phyloP scores from a whole-genome alignment of 192 early-diverging fungal species.

The Endogone sp. region DNA sequence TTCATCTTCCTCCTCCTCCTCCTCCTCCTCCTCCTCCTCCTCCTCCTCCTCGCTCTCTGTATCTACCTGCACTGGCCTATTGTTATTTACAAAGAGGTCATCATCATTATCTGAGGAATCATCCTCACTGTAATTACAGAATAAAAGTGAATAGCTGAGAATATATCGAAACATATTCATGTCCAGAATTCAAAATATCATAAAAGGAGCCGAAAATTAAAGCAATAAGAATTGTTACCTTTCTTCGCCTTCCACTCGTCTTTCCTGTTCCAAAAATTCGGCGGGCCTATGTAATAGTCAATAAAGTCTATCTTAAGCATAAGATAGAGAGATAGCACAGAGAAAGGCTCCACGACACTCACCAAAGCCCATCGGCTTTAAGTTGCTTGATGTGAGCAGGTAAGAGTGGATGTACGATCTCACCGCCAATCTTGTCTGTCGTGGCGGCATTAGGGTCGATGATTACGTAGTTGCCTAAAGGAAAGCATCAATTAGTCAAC shows the following conservation, averaged over 20 bases:
- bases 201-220: no score
- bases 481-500: background rate
- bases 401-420: conserved; percentile 72
- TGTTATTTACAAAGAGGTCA: background rate
- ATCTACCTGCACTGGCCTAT: background rate
- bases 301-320: background rate
- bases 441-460: conserved; percentile 54
- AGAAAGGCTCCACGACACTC: no score
- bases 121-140: background rate
- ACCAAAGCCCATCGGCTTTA: conserved; percentile 57
- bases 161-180: no score
- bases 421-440: conserved; percentile 70
- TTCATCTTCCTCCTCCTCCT: no score
- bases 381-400: conserved; percentile 70
- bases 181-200: no score
- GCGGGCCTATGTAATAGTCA: background rate
- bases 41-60: background rate
- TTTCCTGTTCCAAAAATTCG: no score
- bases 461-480: conserved; percentile 61
- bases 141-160: background rate
- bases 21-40: background rate
- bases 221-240: no score
- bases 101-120: background rate
- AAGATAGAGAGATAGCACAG: no score
- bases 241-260: no score